These are phyloP conservation scores for Ophiostoma quercus DNA, from an alignment of 2,329 filamentous ascomycete species.

Conservation along the genomic window DNA sequence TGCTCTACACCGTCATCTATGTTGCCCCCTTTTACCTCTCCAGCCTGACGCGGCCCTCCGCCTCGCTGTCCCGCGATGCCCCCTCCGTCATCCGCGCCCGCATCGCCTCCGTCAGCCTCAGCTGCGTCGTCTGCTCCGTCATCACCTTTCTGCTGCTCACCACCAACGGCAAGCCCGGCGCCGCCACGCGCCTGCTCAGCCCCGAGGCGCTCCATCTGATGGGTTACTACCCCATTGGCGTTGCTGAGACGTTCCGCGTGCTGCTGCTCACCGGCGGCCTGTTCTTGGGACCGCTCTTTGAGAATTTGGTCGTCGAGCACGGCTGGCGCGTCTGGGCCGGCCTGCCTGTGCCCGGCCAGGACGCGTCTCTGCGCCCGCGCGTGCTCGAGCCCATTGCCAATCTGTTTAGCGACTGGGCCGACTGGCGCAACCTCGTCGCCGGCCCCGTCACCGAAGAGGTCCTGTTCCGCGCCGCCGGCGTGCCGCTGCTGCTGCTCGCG, in stretches of 20 bases:
- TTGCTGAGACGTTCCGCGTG: constrained; percentile 57
- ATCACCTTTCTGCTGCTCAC: constrained; percentile 63
- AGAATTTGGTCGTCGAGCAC: constrained; percentile 67
- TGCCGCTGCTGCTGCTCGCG: constrained; percentile 75
- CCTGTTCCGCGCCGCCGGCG: constrained; percentile 81
- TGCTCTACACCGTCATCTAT: constrained; percentile 78
- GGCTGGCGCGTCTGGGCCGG: constrained; percentile 60
- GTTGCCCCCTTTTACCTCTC: constrained; percentile 88
- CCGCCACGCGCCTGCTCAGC: constrained; percentile 20
- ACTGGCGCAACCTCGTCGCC: constrained; percentile 80
- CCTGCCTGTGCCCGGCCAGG: constrained; percentile 22
- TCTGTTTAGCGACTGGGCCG: constrained; percentile 66
- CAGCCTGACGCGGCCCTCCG: constrained; percentile 70
- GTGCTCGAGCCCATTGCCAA: constrained; percentile 44
- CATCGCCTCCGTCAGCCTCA: constrained; percentile 71
- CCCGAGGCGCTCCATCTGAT: constrained; percentile 59
- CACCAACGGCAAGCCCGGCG: constrained; percentile 44
- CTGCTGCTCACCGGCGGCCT: constrained; percentile 70
- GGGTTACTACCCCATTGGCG: constrained; percentile 73
- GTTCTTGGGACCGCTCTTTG: constrained; percentile 80
- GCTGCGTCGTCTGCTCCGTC: constrained; percentile 63
- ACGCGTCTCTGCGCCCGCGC: constrained; percentile 32
- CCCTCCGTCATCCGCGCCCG: constrained; percentile 84
- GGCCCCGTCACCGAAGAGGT: constrained; percentile 89
- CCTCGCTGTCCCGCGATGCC: constrained; percentile 74